Conservation (phyloP, 306 rosid species). For the Carpinus viminea region DNA sequence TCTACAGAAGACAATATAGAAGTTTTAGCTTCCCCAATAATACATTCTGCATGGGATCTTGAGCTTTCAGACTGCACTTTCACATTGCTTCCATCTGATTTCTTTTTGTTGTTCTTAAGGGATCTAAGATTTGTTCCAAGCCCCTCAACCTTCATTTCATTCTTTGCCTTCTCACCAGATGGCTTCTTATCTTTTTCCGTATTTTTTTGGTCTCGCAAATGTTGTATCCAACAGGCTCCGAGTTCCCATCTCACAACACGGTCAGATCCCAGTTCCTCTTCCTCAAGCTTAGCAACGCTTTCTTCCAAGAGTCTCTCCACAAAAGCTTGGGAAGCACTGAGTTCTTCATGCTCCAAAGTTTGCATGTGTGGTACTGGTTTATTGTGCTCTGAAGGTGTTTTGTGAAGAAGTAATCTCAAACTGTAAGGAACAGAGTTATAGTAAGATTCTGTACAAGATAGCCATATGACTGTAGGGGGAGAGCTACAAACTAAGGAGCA, state of each 20-base stretch:
- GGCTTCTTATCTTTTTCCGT: slow-evolving; percentile 81
- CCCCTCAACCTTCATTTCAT: slow-evolving; percentile 96
- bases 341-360: slow-evolving; percentile 59
- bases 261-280: slow-evolving; percentile 59
- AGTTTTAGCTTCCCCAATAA: slow-evolving; percentile 52
- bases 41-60: slow-evolving; percentile 39
- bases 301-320: slow-evolving; percentile 70
- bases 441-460: slow-evolving; percentile 17
- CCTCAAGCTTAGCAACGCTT: slow-evolving; percentile 74
- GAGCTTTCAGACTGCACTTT: slow-evolving; percentile 50
- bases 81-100: slow-evolving; percentile 51
- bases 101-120: slow-evolving; percentile 75
- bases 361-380: slow-evolving; percentile 44
- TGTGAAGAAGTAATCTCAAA: slow-evolving; percentile 85
- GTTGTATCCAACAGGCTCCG: slow-evolving; percentile 99
- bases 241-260: slow-evolving; percentile 94
- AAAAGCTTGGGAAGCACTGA: slow-evolving; percentile 51
- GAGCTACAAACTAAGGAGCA: not conserved
- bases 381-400: slow-evolving; percentile 57
- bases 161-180: slow-evolving; percentile 61
- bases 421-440: slow-evolving; percentile 46
- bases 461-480: not conserved
- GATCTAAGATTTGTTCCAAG: slow-evolving; percentile 91
- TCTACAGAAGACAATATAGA: slow-evolving; percentile 46
- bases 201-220: slow-evolving; percentile 93